Evolutionary conservation across 805 yeast species (phyloP).

Genomic region (Danielozyma ontarioensis): DNA sequence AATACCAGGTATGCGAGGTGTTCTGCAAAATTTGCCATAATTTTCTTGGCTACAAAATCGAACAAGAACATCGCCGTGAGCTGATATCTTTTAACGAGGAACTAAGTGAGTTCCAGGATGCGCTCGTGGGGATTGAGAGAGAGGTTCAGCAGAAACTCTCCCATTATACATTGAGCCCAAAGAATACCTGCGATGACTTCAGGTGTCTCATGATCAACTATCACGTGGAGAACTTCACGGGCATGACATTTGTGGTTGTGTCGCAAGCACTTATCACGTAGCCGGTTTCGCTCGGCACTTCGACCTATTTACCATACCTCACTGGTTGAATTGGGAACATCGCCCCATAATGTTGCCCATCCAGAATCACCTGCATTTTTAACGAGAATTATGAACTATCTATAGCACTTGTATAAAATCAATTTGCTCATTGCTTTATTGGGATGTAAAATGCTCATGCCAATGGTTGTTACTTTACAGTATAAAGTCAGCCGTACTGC

Average conservation of each 20-base stretch:
- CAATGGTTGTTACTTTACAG: no score
- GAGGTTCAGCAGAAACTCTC: not conserved
- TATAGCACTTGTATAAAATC: no score
- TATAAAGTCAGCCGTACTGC: no score
- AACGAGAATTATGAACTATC: no score
- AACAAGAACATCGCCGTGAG: not conserved
- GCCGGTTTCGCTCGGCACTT: no score
- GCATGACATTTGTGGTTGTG: not conserved
- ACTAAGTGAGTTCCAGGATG: not conserved
- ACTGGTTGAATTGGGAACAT: no score
- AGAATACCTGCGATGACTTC: not conserved
- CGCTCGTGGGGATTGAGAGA: not conserved
- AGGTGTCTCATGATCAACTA: not conserved
- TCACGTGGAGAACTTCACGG: not conserved
- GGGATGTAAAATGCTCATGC: no score
- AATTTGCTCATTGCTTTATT: no score
- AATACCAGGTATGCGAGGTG: not conserved
- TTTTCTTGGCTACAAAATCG: not conserved
- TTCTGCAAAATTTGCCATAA: not conserved
- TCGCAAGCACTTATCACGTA: not conserved
- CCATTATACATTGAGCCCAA: not conserved
- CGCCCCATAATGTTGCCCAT: no score
- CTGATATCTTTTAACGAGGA: not conserved
- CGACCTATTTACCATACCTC: no score
- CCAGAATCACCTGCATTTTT: no score